These are phyloP conservation scores for Aspergillus ostianus DNA, from an alignment of 495 filamentous ascomycete genomes.

Conservation along the genomic window DNA sequence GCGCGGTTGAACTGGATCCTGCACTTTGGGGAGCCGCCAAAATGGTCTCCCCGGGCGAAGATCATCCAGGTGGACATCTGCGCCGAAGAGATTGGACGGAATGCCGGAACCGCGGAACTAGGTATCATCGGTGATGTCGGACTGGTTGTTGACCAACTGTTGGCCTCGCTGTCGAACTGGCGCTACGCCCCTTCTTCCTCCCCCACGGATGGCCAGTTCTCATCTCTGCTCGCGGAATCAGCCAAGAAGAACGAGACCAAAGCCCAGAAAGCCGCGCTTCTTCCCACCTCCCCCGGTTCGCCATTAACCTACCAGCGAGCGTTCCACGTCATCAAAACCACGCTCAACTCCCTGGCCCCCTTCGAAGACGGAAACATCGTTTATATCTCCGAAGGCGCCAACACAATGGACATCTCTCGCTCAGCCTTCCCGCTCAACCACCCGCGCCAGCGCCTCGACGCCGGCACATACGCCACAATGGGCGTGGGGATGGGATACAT, in stretches of 20 bases:
- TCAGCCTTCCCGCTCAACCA: constrained; percentile 56
- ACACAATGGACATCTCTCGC: constrained; percentile 68
- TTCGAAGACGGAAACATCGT: constrained; percentile 51
- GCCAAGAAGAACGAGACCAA: constrained; percentile 51
- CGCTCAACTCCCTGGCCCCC: constrained; percentile 39
- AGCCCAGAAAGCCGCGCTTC: constrained; percentile 37
- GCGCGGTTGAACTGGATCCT: constrained; percentile 66
- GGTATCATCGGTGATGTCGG: constrained; percentile 54
- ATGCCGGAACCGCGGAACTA: constrained; percentile 43
- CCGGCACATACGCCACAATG: constrained; percentile 67
- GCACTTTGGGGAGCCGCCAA: constrained; percentile 58
- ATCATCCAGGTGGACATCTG: constrained; percentile 62
- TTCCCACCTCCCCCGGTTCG: constrained; percentile 27
- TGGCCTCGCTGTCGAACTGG: constrained; percentile 40
- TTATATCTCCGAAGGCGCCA: constrained; percentile 65
- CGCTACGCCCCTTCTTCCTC: constrained; percentile 42
- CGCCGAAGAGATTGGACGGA: constrained; percentile 55
- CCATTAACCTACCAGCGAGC: constrained; percentile 56
- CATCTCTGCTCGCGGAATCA: constrained; percentile 30
- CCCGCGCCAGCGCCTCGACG: constrained; percentile 61
- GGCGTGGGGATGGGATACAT: constrained; percentile 66
- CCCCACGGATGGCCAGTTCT: constrained; percentile 32
- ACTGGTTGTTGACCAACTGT: constrained; percentile 51
- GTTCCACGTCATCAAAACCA: constrained; percentile 54
- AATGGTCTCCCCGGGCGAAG: constrained; percentile 52